Evolutionary conservation across 192 early-diverging fungal species (phyloP), one percentile per base, ranked within the genome.

Genomic region (Dispira simplex): DNA sequence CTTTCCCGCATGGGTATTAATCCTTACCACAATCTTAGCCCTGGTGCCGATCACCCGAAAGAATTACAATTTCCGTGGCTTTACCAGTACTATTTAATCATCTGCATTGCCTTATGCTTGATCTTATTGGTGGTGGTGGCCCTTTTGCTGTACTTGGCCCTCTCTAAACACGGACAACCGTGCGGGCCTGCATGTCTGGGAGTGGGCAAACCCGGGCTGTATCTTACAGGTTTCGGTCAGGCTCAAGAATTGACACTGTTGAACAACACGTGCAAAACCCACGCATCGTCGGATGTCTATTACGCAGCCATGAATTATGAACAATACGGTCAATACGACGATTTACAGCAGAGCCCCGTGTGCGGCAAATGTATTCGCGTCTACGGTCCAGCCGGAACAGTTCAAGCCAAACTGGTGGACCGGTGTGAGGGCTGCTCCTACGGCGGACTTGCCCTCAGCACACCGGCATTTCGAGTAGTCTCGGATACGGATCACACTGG

Each of bases 341-440:
- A 58, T 39, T 39, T 25, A 18, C 25, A 1, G 8, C 20, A 58
- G 56, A 58, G 56, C 26, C 56, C 56, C n/a, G 56, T 58, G 16
- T 58, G 56, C 56, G 21, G 27, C n/a, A 58, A 58, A 58, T 58
- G 56, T 27, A 39, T 58, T n/a, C 56, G 56, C 8, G 56, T 58
- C 27, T 58, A 32, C 28, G 56, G 56, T 0, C 56, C 56, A 11
- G 56, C 56, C 8, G 56, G 56, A 8, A 58, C n/a, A 14, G 28
- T 58, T 39, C 56, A 58, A 39, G 56, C 56, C 56, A 58, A 58
- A 39, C 9, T 58, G 1, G 56, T 58, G 27, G 56, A 58, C 27
- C 56, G 28, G 3, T 58, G 56, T 39, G 27, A 58, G 56, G 27
- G 27, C 26, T 58, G 56, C 26, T 39, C 56, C 18, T 58, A 58